Conservation (phyloP, 2,329 filamentous ascomycete species). For the Xylariales sp. region DNA sequence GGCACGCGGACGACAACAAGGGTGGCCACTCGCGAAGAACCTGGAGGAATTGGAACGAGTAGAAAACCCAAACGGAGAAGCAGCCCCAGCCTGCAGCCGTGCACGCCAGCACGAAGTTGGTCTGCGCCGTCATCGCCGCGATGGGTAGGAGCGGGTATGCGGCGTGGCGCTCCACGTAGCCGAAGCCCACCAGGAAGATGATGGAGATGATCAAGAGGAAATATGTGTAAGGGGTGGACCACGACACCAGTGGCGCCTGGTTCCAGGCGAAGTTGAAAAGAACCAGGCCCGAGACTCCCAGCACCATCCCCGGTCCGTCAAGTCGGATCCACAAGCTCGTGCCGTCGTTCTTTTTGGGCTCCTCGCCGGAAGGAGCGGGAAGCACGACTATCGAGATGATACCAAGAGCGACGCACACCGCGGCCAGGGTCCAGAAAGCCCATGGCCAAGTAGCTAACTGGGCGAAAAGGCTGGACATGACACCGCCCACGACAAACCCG, state of each 20-base stretch:
- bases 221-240: conserved; percentile 47
- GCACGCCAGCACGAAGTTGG: conserved; percentile 44
- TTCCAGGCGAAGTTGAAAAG: conserved; percentile 58
- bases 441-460: conserved; percentile 21
- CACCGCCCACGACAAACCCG: conserved; percentile 22
- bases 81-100: conserved; percentile 41
- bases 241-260: conserved; percentile 50
- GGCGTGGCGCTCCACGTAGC: conserved; percentile 44
- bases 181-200: conserved; percentile 44
- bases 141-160: conserved; percentile 48
- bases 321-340: conserved; percentile 17
- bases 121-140: conserved; percentile 39
- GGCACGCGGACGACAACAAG: conserved; percentile 31
- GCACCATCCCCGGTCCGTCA: conserved; percentile 22
- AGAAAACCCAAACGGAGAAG: conserved; percentile 41
- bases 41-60: conserved; percentile 37
- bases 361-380: conserved; percentile 14
- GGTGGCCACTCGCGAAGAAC: conserved; percentile 29
- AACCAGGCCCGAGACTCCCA: conserved; percentile 47
- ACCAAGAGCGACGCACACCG: conserved; percentile 17
- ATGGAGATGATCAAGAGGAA: conserved; percentile 45
- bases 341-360: conserved; percentile 13
- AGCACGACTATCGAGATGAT: conserved; percentile 19
- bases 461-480: conserved; percentile 21
- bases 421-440: conserved; percentile 23